These are phyloP conservation scores for Babesia bovis DNA, from an alignment of 169 alveolate genomes.

Conservation along the genomic window DNA sequence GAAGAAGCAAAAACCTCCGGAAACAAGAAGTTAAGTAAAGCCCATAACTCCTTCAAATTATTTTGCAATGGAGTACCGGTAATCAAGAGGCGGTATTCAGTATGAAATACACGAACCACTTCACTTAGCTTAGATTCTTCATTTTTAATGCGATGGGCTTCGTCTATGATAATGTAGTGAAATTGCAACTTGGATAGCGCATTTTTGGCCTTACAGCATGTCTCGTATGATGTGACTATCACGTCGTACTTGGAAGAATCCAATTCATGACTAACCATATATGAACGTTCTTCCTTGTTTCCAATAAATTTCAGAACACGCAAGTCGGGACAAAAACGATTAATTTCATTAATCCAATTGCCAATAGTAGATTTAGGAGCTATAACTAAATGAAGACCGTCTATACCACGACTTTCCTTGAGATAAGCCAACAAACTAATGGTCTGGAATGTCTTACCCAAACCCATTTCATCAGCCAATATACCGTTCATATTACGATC, in stretches of 20 bases:
- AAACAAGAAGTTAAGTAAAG: constrained; percentile 95
- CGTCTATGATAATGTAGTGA: constrained; percentile 97
- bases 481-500: constrained; percentile 95
- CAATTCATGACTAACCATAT: constrained; percentile 65
- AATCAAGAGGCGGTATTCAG: constrained; percentile 93
- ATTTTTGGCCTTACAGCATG: constrained; percentile 90
- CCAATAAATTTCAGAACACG: constrained; percentile 95
- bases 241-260: constrained; percentile 86
- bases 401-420: constrained; percentile 83
- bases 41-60: constrained; percentile 98
- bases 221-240: constrained; percentile 92
- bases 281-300: constrained; percentile 87
- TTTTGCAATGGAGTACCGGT: constrained; percentile 99
- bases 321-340: constrained; percentile 92
- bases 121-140: constrained; percentile 93
- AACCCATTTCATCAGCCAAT: constrained; percentile 98
- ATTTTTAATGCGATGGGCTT: constrained; percentile 98
- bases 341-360: constrained; percentile 96
- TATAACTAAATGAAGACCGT: constrained; percentile 95
- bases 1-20: constrained; percentile 94
- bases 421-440: constrained; percentile 92
- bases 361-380: constrained; percentile 96
- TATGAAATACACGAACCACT: constrained; percentile 81
- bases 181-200: constrained; percentile 89
- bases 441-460: constrained; percentile 97